Conservation (phyloP, 345 rosid genomes). For the Eutrema japonicum region DNA sequence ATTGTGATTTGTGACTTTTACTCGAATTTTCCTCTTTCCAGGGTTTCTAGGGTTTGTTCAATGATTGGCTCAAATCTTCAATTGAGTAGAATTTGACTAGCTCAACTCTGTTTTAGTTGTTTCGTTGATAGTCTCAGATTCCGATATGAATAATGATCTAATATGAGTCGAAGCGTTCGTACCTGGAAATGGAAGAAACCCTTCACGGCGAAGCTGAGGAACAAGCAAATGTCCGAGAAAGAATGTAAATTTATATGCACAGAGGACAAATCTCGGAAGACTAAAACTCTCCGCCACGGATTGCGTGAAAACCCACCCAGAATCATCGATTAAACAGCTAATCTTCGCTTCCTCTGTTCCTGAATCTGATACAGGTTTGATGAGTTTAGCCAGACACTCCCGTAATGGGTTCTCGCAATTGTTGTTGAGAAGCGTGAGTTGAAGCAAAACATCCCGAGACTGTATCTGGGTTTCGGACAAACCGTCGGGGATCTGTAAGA, state of each 20-base stretch:
- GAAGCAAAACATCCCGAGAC: slow-evolving; percentile 33
- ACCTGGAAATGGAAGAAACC: slow-evolving; percentile 41
- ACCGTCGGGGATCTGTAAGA: slow-evolving; percentile 43
- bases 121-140: background rate
- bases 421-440: slow-evolving; percentile 37
- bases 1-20: too few species aligned
- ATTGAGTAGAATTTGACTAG: background rate
- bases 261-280: slow-evolving; percentile 38
- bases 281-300: slow-evolving; percentile 28
- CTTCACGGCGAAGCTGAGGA: slow-evolving; percentile 39
- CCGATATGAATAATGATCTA: background rate
- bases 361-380: slow-evolving; percentile 17
- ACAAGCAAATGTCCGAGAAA: slow-evolving; percentile 36
- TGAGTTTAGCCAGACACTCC: slow-evolving; percentile 38
- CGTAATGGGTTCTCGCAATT: slow-evolving; percentile 30
- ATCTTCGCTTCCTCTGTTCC: slow-evolving; percentile 16
- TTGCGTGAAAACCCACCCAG: slow-evolving; percentile 43
- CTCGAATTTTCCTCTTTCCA: background rate
- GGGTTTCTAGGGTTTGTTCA: background rate
- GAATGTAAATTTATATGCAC: slow-evolving; percentile 37
- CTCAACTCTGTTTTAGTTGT: background rate
- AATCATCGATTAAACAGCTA: slow-evolving; percentile 40
- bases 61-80: background rate
- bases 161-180: background rate
- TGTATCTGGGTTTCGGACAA: slow-evolving; percentile 42